Conservation (phyloP, 306 rosid genomes). For the Dalbergia oliveri region DNA sequence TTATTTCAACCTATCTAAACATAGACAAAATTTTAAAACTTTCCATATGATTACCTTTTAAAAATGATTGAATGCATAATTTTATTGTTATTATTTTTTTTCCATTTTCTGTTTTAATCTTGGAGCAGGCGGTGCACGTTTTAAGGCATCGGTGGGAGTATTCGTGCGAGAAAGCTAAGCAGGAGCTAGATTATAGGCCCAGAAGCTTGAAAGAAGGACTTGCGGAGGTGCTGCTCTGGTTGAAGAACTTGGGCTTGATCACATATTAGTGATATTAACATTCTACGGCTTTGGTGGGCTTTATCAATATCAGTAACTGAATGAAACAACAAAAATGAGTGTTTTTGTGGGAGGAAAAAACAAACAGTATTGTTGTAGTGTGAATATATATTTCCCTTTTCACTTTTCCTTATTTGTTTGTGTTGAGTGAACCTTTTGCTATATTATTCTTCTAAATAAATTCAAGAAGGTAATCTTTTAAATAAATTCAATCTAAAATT, state of each 20-base stretch:
- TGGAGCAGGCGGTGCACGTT: slow-evolving; percentile 75
- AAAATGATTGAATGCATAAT: too few relatives aligned
- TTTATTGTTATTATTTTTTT: slow-evolving; percentile 20
- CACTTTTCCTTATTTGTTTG: too few relatives aligned
- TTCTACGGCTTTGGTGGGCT: not conserved
- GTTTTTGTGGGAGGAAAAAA: not conserved
- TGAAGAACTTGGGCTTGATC: slow-evolving; percentile 71
- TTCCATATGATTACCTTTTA: too few relatives aligned
- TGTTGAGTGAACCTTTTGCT: too few relatives aligned
- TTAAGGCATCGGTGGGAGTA: slow-evolving; percentile 85
- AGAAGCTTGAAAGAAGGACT: slow-evolving; percentile 85
- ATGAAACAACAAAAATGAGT: not conserved
- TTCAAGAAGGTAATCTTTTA: too few relatives aligned
- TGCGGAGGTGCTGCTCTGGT: slow-evolving; percentile 78
- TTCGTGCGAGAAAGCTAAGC: slow-evolving; percentile 55
- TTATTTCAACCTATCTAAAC: not conserved
- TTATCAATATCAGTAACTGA: too few relatives aligned
- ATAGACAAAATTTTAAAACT: too few relatives aligned
- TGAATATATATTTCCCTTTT: too few relatives aligned
- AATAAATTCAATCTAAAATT: too few relatives aligned
- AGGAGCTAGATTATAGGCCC: slow-evolving; percentile 61
- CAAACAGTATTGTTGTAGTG: too few relatives aligned
- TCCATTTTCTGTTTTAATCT: slow-evolving; percentile 13
- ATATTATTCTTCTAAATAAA: too few relatives aligned
- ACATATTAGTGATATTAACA: slow-evolving; percentile 47